Conservation (phyloP, 1,284 basidiomycete species). For the Meira nashicola region DNA sequence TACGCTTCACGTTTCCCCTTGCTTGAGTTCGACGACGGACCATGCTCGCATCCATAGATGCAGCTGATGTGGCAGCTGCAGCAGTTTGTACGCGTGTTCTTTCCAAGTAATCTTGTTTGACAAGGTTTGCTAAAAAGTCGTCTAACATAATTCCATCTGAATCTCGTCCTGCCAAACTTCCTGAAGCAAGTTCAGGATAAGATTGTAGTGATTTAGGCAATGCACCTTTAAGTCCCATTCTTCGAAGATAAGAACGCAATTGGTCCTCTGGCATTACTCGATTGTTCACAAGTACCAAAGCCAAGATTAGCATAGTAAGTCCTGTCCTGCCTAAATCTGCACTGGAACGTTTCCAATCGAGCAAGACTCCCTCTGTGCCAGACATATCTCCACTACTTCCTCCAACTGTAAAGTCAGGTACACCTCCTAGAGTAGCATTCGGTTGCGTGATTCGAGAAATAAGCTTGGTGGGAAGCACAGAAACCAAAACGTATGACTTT, state of each 20-base stretch:
- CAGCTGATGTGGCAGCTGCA: background rate
- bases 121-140: conserved; percentile 27
- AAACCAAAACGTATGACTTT: conserved; percentile 19
- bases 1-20: conserved; percentile 5
- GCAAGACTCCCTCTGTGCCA: conserved; percentile 2
- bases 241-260: conserved; percentile 17
- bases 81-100: conserved; percentile 4
- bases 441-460: conserved; percentile 11
- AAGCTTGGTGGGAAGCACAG: conserved; percentile 18
- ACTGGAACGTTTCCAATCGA: conserved; percentile 32
- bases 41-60: conserved; percentile 5
- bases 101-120: conserved; percentile 48
- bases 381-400: background rate
- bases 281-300: conserved; percentile 50
- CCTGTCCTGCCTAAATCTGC: conserved; percentile 42
- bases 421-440: conserved; percentile 3
- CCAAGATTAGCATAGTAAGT: conserved; percentile 45
- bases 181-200: background rate
- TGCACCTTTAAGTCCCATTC: conserved; percentile 11
- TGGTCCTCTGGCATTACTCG: conserved; percentile 41
- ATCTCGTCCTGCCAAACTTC: background rate
- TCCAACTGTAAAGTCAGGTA: background rate
- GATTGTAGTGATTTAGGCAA: conserved; percentile 4
- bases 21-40: background rate
- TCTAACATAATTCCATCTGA: conserved; percentile 20